phyloP scores from a whole-genome alignment of 768 basidiomycete species.

The Kondoa subrosea region DNA sequence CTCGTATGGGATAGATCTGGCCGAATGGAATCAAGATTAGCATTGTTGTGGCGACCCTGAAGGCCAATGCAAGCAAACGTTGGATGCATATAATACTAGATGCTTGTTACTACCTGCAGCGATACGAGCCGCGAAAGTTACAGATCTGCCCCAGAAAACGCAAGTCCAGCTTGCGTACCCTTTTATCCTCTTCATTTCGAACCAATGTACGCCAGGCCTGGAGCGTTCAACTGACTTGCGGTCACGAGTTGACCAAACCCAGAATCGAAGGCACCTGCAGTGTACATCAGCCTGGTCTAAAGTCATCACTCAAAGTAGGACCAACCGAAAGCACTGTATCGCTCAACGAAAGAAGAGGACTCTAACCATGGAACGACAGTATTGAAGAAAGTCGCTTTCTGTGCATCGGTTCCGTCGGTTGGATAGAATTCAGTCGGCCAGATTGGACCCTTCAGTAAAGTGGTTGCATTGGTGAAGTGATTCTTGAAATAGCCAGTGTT shows the following conservation, averaged over 20 bases:
- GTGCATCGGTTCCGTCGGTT: neutral
- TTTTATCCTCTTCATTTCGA: neutral
- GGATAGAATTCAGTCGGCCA: neutral
- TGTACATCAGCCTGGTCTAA: neutral
- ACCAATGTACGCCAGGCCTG: neutral
- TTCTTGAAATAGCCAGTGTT: constrained; percentile 13
- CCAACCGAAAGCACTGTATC: neutral
- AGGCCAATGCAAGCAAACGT: too few relatives aligned
- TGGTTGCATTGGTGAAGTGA: constrained; percentile 5
- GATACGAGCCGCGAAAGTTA: too few relatives aligned
- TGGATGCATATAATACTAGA: too few relatives aligned
- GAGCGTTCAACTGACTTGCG: neutral
- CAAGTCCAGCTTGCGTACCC: neutral
- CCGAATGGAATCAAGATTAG: too few relatives aligned
- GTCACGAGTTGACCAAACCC: neutral
- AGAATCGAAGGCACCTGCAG: neutral
- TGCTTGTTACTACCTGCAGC: too few relatives aligned
- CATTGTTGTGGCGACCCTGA: too few relatives aligned
- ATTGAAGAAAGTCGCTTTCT: neutral
- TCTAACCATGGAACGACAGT: neutral
- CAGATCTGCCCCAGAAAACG: too few relatives aligned
- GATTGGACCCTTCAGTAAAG: neutral
- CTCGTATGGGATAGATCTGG: too few relatives aligned
- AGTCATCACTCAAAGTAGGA: neutral
- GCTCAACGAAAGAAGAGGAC: neutral